Evolutionary conservation across 139 green algal genomes (phyloP).

Genomic region (Protoeuglena noctilucae): DNA sequence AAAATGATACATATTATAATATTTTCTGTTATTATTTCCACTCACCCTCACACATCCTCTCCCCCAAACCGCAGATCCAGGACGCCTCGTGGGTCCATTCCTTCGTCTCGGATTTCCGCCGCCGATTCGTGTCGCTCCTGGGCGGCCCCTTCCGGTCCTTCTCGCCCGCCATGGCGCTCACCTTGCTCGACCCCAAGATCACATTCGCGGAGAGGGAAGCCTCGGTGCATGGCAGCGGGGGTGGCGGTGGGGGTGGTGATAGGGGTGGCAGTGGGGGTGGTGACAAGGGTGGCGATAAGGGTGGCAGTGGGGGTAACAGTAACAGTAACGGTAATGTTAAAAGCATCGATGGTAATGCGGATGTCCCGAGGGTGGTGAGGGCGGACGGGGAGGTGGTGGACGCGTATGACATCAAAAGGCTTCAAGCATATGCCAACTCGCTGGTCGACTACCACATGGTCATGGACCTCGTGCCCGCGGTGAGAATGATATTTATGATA

Average conservation of each 20-base stretch:
- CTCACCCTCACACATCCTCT: conserved; percentile 1
- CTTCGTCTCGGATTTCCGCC: conserved; percentile 9
- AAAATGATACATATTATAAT: no score
- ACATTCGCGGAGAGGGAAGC: conserved; percentile 41
- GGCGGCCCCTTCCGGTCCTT: conserved; percentile 41
- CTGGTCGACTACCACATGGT: conserved; percentile 93
- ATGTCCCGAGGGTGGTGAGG: conserved; percentile 16
- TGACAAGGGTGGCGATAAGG: neutral
- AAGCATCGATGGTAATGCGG: neutral
- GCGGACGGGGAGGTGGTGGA: conserved; percentile 39
- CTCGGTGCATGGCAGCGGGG: neutral
- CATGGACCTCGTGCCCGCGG: conserved; percentile 67
- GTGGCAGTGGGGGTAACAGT: no score
- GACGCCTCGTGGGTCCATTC: conserved; percentile 34
- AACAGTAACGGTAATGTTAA: no score
- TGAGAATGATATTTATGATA: no score
- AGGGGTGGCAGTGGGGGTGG: no score
- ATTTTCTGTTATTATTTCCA: no score
- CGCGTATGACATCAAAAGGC: conserved; percentile 75
- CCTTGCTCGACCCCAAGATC: conserved; percentile 69
- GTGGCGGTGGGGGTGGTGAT: no score
- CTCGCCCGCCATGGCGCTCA: conserved; percentile 56
- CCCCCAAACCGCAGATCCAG: no score
- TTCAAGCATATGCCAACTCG: conserved; percentile 78
- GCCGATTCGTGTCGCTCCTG: conserved; percentile 37